Base-by-base conservation (phyloP, 148 eudicot species). In the Heliosperma pusillum region DNA sequence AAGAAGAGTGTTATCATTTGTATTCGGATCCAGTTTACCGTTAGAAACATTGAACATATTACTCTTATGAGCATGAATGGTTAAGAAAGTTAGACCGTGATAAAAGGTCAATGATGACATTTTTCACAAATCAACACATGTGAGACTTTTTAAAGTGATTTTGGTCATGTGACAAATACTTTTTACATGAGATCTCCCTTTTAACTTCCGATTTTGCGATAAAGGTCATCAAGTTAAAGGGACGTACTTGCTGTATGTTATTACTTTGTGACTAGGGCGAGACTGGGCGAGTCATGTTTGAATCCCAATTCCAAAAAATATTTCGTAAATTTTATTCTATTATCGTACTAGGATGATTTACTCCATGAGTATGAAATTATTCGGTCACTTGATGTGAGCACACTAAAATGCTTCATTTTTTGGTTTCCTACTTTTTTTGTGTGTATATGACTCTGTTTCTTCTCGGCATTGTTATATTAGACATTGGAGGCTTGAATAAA, bases 31-130 rank as follows among this genome's bases (percentile, higher is more conserved):
- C 53, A 40, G 42, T 66, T 11, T 12, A 10, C 26, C 11, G 25
- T 40, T 36, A 40, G 26, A 36, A 19, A 10, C 15, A 3, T 66
- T 36, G 36, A 19, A 66, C n/a, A n/a, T n/a, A n/a, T n/a, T n/a
- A n/a, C 15, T 40, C 26, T 33, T 36, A 10, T 42, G 25, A n/a
- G 70, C 70, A 16, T 64, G 68, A 64, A 21, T 36, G 24, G 19
- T 11, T 26, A 64, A 27, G 10, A 61, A 10, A 25, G 16, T 3
- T 16, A 61, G 65, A 7, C 1, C 21, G 10, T 53, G 22, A 55
- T 55, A 17, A 26, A 60, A 71, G n/a, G 62, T 53, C 50, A 66
- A 21, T 60, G 68, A 73, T 73, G 25, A 22, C 42, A 24, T 61
- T 20, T 24, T 30, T 44, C 62, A n/a, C n/a, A 27, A 53, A 26